Evolutionary conservation across 257 asterid species (phyloP).

Genomic region (Nyctanthes arbortristis): DNA sequence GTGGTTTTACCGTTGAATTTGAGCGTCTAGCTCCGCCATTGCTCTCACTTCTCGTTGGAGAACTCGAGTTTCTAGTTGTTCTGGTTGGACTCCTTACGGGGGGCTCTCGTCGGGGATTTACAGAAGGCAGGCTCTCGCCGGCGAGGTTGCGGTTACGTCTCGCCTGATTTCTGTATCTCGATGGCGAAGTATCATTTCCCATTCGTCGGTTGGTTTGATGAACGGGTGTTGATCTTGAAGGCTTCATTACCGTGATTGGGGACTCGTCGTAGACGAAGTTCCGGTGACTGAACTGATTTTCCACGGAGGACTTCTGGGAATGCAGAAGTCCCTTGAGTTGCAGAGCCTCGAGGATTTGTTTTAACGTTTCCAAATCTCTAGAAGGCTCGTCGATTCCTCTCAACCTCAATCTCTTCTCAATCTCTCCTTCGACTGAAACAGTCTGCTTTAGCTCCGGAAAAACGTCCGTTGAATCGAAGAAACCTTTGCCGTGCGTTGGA

Average conservation of each 20-base stretch:
- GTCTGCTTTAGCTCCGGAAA: constrained; percentile 80
- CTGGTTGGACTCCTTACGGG: constrained; percentile 48
- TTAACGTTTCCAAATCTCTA: constrained; percentile 80
- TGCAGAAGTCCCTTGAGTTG: constrained; percentile 92
- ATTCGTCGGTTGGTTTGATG: constrained; percentile 36
- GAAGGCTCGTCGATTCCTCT: constrained; percentile 83
- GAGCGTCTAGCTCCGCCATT: constrained; percentile 41
- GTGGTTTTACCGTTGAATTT: constrained; percentile 58
- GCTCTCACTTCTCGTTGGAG: constrained; percentile 45
- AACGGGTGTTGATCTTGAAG: constrained; percentile 35
- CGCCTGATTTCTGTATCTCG: constrained; percentile 30
- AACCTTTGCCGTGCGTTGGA: constrained; percentile 59
- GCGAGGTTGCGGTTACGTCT: constrained; percentile 37
- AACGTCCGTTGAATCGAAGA: constrained; percentile 67
- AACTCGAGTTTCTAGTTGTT: constrained; percentile 43
- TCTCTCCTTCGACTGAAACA: constrained; percentile 55
- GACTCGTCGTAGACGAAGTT: constrained; percentile 67
- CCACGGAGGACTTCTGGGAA: constrained; percentile 46
- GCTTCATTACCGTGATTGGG: constrained; percentile 61
- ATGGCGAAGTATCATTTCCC: constrained; percentile 36
- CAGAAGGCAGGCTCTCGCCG: constrained; percentile 50
- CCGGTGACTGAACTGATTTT: constrained; percentile 31
- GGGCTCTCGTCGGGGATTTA: constrained; percentile 64
- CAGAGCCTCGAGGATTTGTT: constrained; percentile 89
- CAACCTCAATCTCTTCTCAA: constrained; percentile 64